Evolutionary conservation across 2,329 filamentous ascomycete species (phyloP), one percentile per base, ranked within the genome.

Genomic region (Fusarium verrucosum): DNA sequence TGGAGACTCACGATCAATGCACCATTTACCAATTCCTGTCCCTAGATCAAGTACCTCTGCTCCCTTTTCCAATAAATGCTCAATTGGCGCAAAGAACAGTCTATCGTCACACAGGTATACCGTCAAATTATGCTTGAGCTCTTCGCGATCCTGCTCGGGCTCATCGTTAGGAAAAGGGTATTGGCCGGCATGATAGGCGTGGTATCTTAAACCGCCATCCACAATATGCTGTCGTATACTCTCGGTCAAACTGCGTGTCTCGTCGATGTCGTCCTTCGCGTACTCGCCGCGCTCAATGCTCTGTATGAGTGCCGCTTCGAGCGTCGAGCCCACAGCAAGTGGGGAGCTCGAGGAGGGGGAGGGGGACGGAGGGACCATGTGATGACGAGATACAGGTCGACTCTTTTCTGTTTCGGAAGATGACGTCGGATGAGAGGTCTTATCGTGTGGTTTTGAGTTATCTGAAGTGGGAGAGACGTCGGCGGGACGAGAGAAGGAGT

Each of bases 21-120:
- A 80, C 82, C 82, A 85, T 56, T 79, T 80, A 4, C 82, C 82
- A 10, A 82, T 84, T 11, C 82, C 82, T 7, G 82, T 84, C 78
- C 82, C 82, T 19, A 85, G 65, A 60, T 85, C 82, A 20, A 83
- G 75, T 4, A 84, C 79, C 43, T 79, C 73, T 0, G 72, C 81
- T 1, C 81, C 81, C 4, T 62, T 58, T 38, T 74, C 70, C 26
- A 84, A 60, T 8, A 69, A 36, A 2, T 75, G 66, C 10, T 79
- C 74, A 14, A 84, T 70, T 0, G 82, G 82, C 3, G 82, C 76
- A 58, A 78, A 78, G 57, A 82, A 83, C 28, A 77, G 75, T 38
- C 71, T 73, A 5, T 77, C 78, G 9, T 76, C 75, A 38, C 77
- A 79, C 14, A 81, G 50, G 9, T 78, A 73, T 5, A 79, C 62